Percentiles rank a stretch among this genome's conserved stretches.
phyloP scores from a whole-genome alignment of 306 rosid genomes.

The Dalbergia cochinchinensis region DNA sequence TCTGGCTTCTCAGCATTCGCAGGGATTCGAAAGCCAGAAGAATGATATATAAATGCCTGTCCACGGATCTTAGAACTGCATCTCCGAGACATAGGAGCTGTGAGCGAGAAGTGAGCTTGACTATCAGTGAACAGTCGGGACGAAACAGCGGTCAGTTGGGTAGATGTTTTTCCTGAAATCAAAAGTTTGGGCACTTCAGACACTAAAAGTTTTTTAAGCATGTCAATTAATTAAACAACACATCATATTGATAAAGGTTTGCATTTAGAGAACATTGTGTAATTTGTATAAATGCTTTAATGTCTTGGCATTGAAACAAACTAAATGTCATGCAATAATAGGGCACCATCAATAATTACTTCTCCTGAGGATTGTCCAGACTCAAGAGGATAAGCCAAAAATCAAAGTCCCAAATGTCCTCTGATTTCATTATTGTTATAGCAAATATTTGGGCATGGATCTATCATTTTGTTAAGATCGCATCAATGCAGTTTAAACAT shows the following conservation, averaged over 20 bases:
- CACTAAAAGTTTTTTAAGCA: not conserved
- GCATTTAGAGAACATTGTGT: not conserved
- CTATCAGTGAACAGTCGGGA: conserved; percentile 47
- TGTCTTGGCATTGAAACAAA: conserved; percentile 24
- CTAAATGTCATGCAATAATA: conserved; percentile 1
- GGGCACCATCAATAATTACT: conserved; percentile 3
- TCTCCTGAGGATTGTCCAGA: not conserved
- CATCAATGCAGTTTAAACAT: not conserved
- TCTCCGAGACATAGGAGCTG: conserved; percentile 45
- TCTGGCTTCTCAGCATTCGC: conserved; percentile 74
- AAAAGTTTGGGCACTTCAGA: not conserved
- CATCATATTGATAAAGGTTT: not conserved
- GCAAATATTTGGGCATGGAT: not conserved
- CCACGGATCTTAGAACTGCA: conserved; percentile 40
- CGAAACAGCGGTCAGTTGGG: conserved; percentile 47
- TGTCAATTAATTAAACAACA: not conserved
- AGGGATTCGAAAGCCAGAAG: conserved; percentile 61
- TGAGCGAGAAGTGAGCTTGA: conserved; percentile 41
- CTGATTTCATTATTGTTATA: conserved; percentile 22
- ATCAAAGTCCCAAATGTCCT: conserved; percentile 16
- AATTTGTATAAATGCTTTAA: not conserved
- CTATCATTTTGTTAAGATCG: conserved; percentile 8
- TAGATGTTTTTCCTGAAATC: conserved; percentile 56
- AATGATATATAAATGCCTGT: conserved; percentile 64
- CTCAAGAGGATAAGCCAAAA: conserved; percentile 8